These are phyloP conservation scores for Pelargonium fulgidum DNA, from an alignment of 441 rosid species.

Conservation along the genomic window DNA sequence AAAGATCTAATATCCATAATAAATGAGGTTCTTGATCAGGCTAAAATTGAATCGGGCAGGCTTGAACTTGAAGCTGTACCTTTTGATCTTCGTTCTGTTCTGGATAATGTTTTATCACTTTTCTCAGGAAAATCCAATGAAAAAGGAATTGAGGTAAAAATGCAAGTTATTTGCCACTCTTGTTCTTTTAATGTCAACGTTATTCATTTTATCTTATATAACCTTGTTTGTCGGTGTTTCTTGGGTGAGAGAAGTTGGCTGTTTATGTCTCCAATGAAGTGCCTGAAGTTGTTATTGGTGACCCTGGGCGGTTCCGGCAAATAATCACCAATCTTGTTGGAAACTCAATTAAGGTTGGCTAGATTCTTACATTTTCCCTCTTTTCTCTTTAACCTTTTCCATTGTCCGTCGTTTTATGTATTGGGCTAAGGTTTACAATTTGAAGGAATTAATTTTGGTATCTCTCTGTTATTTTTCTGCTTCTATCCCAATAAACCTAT, in stretches of 20 bases:
- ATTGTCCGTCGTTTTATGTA: not conserved
- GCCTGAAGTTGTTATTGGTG: slow-evolving; percentile 79
- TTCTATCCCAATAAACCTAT: not conserved
- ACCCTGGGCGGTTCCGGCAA: slow-evolving; percentile 80
- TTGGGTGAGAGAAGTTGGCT: slow-evolving; percentile 57
- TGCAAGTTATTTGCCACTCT: slow-evolving; percentile 6
- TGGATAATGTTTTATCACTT: slow-evolving; percentile 71
- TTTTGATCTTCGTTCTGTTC: slow-evolving; percentile 63
- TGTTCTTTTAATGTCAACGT: slow-evolving; percentile 1
- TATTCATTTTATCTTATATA: slow-evolving; percentile 17
- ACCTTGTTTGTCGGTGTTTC: slow-evolving; percentile 22
- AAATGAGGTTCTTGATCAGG: slow-evolving; percentile 92
- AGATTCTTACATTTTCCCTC: slow-evolving; percentile 7
- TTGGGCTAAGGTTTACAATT: not conserved
- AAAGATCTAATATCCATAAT: slow-evolving; percentile 73
- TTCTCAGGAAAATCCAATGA: slow-evolving; percentile 64
- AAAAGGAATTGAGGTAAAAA: slow-evolving; percentile 73
- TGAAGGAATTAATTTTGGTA: not conserved
- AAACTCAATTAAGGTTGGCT: slow-evolving; percentile 69
- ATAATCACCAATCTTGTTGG: slow-evolving; percentile 91
- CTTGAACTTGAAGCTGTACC: slow-evolving; percentile 84
- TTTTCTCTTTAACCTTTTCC: slow-evolving; percentile 1
- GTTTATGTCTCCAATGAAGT: slow-evolving; percentile 71
- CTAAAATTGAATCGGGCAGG: slow-evolving; percentile 96
- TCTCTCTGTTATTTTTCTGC: not conserved